A percentile compares a stretch with the other conserved stretches of the same genome.
Conservation (phyloP, 1,284 basidiomycete genomes). For the Athelia sp. region DNA sequence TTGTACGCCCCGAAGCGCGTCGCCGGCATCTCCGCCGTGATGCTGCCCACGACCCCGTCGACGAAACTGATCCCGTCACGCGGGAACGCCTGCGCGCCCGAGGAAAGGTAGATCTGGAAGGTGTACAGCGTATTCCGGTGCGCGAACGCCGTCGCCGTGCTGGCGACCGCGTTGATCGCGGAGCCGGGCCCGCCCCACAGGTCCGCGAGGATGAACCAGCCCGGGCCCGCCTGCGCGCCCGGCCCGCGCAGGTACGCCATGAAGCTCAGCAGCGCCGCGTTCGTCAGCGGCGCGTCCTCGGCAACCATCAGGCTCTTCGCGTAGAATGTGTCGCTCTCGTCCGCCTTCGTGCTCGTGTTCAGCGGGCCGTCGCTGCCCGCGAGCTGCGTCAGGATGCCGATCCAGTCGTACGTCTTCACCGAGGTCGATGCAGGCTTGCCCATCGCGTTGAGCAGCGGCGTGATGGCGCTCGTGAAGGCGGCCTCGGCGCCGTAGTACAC, state of each 20-base stretch:
- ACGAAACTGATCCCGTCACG: neutral
- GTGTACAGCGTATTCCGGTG: neutral
- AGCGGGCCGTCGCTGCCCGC: slow-evolving; percentile 20
- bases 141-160: neutral
- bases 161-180: neutral
- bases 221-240: slow-evolving; percentile 22
- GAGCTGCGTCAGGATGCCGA: neutral
- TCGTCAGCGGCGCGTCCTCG: slow-evolving; percentile 23
- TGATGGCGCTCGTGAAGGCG: neutral
- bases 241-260: slow-evolving; percentile 28
- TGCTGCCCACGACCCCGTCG: neutral
- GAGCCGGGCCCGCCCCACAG: neutral
- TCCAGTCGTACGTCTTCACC: neutral
- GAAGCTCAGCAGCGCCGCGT: slow-evolving; percentile 24
- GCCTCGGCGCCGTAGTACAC: neutral
- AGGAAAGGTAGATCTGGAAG: neutral
- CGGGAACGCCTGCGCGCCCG: neutral
- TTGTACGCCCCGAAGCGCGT: neutral
- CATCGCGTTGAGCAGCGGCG: neutral
- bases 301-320: slow-evolving; percentile 40
- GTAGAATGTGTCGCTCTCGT: slow-evolving; percentile 38
- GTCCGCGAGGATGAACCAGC: neutral
- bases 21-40: neutral
- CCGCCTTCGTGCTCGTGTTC: slow-evolving; percentile 26
- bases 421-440: neutral